These are phyloP conservation scores for Lactifluus subvellereus DNA, from an alignment of 768 basidiomycete species.

Conservation along the genomic window DNA sequence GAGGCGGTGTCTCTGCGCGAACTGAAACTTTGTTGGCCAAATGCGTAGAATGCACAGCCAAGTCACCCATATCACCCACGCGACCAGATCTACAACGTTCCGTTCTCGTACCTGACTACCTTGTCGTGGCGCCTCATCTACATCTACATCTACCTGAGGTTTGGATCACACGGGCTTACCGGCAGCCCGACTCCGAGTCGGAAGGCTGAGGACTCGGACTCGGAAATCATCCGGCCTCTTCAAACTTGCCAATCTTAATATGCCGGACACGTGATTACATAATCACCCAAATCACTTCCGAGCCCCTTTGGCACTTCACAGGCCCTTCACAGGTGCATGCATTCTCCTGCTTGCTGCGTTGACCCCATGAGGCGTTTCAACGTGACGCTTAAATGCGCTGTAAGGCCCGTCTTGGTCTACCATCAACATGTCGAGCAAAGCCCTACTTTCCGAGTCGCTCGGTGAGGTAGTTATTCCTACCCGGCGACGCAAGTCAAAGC, in stretches of 20 bases:
- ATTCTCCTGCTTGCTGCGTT: conserved; percentile 3
- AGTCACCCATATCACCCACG: too few relatives aligned
- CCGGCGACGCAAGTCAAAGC: background rate
- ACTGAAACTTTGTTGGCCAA: too few relatives aligned
- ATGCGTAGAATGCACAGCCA: too few relatives aligned
- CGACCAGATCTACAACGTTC: too few relatives aligned
- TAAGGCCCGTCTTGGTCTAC: background rate
- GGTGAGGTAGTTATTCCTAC: background rate
- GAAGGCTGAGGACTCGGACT: too few relatives aligned
- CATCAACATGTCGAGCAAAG: conserved; percentile 14
- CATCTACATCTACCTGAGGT: background rate
- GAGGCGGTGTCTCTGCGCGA: too few relatives aligned
- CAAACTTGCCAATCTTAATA: too few relatives aligned
- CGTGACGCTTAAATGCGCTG: conserved; percentile 6
- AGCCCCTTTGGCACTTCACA: background rate
- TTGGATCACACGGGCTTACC: too few relatives aligned
- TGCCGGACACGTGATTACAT: background rate
- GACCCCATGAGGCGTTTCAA: conserved; percentile 14
- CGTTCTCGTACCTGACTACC: background rate
- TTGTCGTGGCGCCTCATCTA: background rate
- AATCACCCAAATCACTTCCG: background rate
- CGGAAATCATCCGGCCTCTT: too few relatives aligned
- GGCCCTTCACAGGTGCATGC: too few relatives aligned
- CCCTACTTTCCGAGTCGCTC: conserved; percentile 1
- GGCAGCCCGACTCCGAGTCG: too few relatives aligned